Evolutionary conservation across 2,329 filamentous ascomycete genomes (phyloP), one percentile per base, ranked within the genome.

Genomic region (Mollisiaceae sp.): DNA sequence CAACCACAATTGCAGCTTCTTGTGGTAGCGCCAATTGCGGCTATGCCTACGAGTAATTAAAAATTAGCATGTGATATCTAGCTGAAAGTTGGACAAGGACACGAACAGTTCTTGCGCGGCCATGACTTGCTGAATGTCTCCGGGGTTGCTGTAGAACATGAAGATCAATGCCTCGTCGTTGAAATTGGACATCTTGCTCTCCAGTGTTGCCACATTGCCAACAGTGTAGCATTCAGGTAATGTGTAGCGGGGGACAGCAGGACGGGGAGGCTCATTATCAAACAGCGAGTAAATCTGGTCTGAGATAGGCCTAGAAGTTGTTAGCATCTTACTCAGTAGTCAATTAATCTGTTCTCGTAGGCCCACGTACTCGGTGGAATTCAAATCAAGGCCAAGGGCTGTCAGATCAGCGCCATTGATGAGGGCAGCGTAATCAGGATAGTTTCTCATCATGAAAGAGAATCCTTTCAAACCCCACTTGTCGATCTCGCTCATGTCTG

Each of bases 141-240:
- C 81, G 8, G 88, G 86, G 66, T 85, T 88, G 76, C 85, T 88
- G 76, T 90, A 90, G 73, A 90, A 90, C 69, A 90, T 90, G 83
- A 86, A 89, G 76, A 90, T 86, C 57, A 90, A 78, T 0, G 88
- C 89, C 76, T 90, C 88, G 68, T 90, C 88, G 70, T 89, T 89
- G 77, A 90, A 89, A 68, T 84, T 89, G 47, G 81, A 81, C 58
- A 90, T 87, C 76, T 90, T 90, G 71, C 82, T 86, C 67, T 89
- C 86, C 60, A 90, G 83, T 2, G 86, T 82, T 69, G 88, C 86
- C 32, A 89, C 86, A 67, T 90, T 90, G 67, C 83, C 87, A 39
- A 90, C 88, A 61, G 83, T 85, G 73, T 90, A 90, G 76, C 88
- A 90, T 55, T 90, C 88, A 0, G 88, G 88, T 36, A 90, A 77